These are phyloP conservation scores for Leucocoprinus birnbaumii DNA, from an alignment of 768 basidiomycete genomes.

Conservation along the genomic window DNA sequence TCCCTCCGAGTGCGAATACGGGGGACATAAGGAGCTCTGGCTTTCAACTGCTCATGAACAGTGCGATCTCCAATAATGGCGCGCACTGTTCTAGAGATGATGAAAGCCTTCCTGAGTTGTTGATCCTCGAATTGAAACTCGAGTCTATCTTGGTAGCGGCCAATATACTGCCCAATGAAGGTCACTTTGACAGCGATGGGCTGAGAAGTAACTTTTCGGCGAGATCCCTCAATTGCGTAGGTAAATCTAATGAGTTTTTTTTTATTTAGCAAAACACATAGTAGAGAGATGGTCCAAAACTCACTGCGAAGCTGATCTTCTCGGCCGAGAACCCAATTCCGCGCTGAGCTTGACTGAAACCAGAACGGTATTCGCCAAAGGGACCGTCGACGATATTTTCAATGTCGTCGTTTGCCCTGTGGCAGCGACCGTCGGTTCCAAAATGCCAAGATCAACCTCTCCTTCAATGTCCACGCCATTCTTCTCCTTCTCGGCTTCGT, in stretches of 20 bases:
- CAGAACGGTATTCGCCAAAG: conserved; percentile 26
- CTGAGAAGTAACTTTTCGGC: conserved; percentile 19
- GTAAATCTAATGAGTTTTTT: conserved; percentile 20
- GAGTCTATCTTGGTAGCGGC: conserved; percentile 50
- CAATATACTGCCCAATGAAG: conserved; percentile 33
- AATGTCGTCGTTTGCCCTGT: conserved; percentile 18
- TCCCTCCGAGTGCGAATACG: conserved; percentile 28
- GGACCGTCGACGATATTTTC: conserved; percentile 26
- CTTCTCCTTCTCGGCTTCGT: conserved; percentile 54
- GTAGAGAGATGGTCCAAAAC: not conserved
- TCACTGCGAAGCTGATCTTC: conserved; percentile 12
- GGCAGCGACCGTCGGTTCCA: conserved; percentile 34
- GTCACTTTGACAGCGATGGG: conserved; percentile 28
- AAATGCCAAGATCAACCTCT: conserved; percentile 47
- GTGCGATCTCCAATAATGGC: conserved; percentile 43
- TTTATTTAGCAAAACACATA: not conserved
- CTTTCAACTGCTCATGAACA: conserved; percentile 43
- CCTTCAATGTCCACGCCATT: conserved; percentile 44
- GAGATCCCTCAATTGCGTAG: conserved; percentile 15
- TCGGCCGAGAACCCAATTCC: not conserved
- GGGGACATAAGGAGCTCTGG: conserved; percentile 44
- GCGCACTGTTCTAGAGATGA: conserved; percentile 42
- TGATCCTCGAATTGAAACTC: conserved; percentile 52
- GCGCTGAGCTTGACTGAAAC: conserved; percentile 7
- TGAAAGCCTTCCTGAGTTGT: conserved; percentile 38